A percentile compares a stretch with the other conserved stretches of the same genome.
These are phyloP conservation scores for Penicillium capsulatum DNA, from an alignment of 2,329 filamentous ascomycete species.

Conservation along the genomic window DNA sequence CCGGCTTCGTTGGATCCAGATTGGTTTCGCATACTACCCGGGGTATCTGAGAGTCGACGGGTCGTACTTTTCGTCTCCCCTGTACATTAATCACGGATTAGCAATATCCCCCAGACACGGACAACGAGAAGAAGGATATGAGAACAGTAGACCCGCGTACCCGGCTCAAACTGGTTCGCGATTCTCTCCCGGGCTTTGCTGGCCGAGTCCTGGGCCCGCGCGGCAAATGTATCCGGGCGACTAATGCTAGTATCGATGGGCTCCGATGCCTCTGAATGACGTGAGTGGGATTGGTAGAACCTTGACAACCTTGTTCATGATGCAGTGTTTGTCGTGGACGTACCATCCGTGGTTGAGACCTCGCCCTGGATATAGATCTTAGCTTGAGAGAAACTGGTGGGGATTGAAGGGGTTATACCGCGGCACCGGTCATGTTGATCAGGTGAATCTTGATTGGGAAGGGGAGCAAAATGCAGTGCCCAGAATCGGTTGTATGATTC, in stretches of 20 bases:
- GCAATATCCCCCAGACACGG: too few relatives aligned
- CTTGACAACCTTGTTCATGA: too few relatives aligned
- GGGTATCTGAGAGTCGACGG: conserved; percentile 19
- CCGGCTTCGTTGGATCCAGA: conserved; percentile 8
- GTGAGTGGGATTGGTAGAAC: not conserved
- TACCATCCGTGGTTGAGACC: conserved; percentile 7
- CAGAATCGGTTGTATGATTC: too few relatives aligned
- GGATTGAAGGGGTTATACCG: too few relatives aligned
- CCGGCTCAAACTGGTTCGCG: conserved; percentile 18
- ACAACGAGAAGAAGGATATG: too few relatives aligned
- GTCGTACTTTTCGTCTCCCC: conserved; percentile 18
- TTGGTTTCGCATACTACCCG: conserved; percentile 5
- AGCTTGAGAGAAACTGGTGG: too few relatives aligned
- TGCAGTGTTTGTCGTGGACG: not conserved
- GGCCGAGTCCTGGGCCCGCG: conserved; percentile 15
- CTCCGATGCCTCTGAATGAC: conserved; percentile 16
- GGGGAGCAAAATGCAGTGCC: too few relatives aligned
- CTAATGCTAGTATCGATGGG: conserved; percentile 12
- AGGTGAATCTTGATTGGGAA: not conserved
- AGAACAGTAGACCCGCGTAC: conserved; percentile 7
- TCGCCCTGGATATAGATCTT: conserved; percentile 9
- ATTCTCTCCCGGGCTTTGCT: conserved; percentile 19
- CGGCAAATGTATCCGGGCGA: conserved; percentile 12
- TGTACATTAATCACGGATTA: not conserved
- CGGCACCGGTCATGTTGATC: conserved; percentile 15